Conservation (phyloP, 495 filamentous ascomycete genomes). For the Penicillium dipodomyicola region DNA sequence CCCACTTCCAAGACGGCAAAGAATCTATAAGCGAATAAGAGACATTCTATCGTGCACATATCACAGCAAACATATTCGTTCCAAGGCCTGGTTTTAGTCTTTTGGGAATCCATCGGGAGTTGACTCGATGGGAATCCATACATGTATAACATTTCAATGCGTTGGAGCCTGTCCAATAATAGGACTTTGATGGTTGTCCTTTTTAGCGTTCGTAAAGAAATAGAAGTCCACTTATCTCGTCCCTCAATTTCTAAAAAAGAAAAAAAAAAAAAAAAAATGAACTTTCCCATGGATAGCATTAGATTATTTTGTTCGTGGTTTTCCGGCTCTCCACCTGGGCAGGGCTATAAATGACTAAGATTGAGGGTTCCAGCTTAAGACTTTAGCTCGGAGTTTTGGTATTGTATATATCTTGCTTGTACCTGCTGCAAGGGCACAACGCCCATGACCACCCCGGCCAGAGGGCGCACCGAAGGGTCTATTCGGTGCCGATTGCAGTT, state of each 20-base stretch:
- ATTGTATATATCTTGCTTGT: not conserved
- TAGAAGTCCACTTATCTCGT: not conserved
- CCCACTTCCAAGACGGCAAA: not conserved
- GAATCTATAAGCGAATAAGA: not conserved
- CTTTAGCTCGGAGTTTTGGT: not conserved
- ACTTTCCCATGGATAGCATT: not conserved
- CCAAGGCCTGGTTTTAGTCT: not conserved
- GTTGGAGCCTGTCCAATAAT: not conserved
- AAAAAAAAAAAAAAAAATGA: not conserved
- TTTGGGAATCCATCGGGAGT: slow-evolving; percentile 1
- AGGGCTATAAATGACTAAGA: not conserved
- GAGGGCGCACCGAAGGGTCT: not conserved
- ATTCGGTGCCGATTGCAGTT: not conserved
- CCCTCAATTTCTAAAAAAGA: not conserved
- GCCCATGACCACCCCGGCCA: not conserved
- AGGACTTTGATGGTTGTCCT: not conserved
- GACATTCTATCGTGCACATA: not conserved
- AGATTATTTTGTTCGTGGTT: not conserved
- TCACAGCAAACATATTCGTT: not conserved
- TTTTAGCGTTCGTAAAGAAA: not conserved
- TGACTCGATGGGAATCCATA: not conserved
- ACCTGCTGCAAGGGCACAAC: not conserved
- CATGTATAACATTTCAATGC: not conserved
- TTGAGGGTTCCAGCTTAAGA: not conserved
- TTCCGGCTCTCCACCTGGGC: not conserved